Evolutionary conservation across 441 rosid species (phyloP), one percentile per base, ranked within the genome.

Genomic region (Monsonia emarginata): DNA sequence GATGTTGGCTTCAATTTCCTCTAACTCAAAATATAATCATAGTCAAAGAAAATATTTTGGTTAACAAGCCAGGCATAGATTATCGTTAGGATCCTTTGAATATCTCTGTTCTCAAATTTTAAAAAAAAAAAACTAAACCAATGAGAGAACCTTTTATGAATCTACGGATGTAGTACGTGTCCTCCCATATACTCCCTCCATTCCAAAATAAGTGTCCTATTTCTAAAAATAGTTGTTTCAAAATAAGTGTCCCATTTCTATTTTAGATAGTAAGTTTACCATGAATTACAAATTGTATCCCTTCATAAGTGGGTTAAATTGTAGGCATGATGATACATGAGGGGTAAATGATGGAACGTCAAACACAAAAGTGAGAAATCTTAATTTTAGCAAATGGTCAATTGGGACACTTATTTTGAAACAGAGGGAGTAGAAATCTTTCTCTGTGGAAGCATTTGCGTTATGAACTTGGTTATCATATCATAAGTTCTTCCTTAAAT

Each of bases 1-100:
- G 36, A 50, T 65, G 67, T 56, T 64, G 22, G 59, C 48, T 46
- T 68, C 60, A 58, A 40, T 24, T 14, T 31, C 42, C 21, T 42
- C 26, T 22, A 11, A 16, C 24, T 28, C 30, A 60, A 22, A 56
- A 3, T 56, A 56, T 3, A 56, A 60, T 16, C 64, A 8, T 28
- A 6, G 16, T 30, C 8, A 19, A 18, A 48, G 9, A 22, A 54
- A 22, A 52, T 14, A 5, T 44, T 44, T 3, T 14, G 7, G 19
- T 44, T 3, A 3, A 2, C 52, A 7, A 46, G 54, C 5, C 54
- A 46, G 22, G 18, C 4, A 52, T 22, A 52, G 24, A 52, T 22
- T 52, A 21, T 21, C 26, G 21, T 52, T 4, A 5, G 58, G 22
- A 52, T 21, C 27, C 54, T 7, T 11, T 54, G 60, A 54, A 54